Conservation (phyloP, 768 basidiomycete species). For the Daedaleopsis sinensis region DNA sequence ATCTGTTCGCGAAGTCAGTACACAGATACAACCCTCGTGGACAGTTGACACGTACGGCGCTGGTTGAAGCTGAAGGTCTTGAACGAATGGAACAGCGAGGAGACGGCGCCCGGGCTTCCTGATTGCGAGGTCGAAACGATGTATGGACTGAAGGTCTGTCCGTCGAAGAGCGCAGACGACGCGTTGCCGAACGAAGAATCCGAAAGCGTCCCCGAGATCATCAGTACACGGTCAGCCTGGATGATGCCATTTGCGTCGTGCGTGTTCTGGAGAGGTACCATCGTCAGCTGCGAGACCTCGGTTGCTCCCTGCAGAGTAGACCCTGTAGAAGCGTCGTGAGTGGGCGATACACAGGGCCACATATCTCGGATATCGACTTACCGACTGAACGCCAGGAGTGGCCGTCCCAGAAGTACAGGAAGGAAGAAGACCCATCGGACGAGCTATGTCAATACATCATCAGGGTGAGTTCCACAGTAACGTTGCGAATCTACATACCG, state of each 20-base stretch:
- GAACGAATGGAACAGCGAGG: slow-evolving; percentile 85
- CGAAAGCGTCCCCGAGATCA: slow-evolving; percentile 80
- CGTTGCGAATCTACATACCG: slow-evolving; percentile 49
- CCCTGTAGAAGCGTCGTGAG: slow-evolving; percentile 40
- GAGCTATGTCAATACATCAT: slow-evolving; percentile 39
- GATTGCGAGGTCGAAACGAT: slow-evolving; percentile 65
- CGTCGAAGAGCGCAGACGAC: slow-evolving; percentile 88
- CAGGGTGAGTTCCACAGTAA: background rate
- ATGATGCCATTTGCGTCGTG: slow-evolving; percentile 72
- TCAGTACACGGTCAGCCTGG: slow-evolving; percentile 83
- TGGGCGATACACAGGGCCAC: background rate
- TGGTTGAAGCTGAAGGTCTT: slow-evolving; percentile 74
- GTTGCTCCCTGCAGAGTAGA: slow-evolving; percentile 58
- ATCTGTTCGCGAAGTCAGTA: slow-evolving; percentile 45
- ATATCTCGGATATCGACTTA: slow-evolving; percentile 31
- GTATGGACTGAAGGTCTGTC: slow-evolving; percentile 80
- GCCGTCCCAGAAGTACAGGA: slow-evolving; percentile 88
- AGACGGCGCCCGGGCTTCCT: slow-evolving; percentile 62
- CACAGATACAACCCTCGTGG: background rate
- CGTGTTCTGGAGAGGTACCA: slow-evolving; percentile 87
- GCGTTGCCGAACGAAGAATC: slow-evolving; percentile 76
- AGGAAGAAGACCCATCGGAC: slow-evolving; percentile 63
- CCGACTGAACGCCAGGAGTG: slow-evolving; percentile 70
- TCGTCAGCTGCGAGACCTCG: slow-evolving; percentile 78
- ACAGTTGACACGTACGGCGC: slow-evolving; percentile 52